Conservation (phyloP, 768 basidiomycete species). For the Termitomyces sp. region DNA sequence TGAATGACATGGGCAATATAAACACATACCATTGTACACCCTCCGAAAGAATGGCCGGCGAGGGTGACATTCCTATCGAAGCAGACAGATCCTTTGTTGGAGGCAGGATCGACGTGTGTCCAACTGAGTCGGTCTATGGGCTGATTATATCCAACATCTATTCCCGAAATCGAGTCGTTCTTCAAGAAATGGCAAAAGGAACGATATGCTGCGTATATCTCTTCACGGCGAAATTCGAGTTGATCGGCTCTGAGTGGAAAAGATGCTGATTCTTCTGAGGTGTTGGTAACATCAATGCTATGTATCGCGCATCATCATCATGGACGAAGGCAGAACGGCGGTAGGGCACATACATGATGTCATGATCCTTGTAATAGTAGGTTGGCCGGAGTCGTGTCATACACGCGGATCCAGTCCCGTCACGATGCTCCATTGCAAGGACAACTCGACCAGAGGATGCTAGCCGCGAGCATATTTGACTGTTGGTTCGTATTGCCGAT, state of each 20-base stretch:
- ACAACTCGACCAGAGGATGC: constrained; percentile 81
- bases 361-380: constrained; percentile 51
- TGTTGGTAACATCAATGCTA: constrained; percentile 24
- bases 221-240: constrained; percentile 59
- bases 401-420: constrained; percentile 64
- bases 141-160: constrained; percentile 32
- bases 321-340: not conserved
- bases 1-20: not conserved
- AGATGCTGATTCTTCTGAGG: constrained; percentile 19
- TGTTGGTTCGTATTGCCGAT: constrained; percentile 15
- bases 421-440: constrained; percentile 77
- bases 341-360: constrained; percentile 41
- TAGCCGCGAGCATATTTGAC: constrained; percentile 65
- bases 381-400: constrained; percentile 29
- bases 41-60: constrained; percentile 42
- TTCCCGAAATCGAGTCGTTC: constrained; percentile 22
- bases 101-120: constrained; percentile 18
- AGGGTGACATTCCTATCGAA: constrained; percentile 30
- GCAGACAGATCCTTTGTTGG: constrained; percentile 22
- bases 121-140: constrained; percentile 35
- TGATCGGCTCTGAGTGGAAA: constrained; percentile 62
- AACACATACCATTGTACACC: constrained; percentile 36
- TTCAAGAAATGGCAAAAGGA: constrained; percentile 51
- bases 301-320: not conserved
- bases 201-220: constrained; percentile 60